Conservation (phyloP, 2,329 filamentous ascomycete genomes). For the Xylariales sp. region DNA sequence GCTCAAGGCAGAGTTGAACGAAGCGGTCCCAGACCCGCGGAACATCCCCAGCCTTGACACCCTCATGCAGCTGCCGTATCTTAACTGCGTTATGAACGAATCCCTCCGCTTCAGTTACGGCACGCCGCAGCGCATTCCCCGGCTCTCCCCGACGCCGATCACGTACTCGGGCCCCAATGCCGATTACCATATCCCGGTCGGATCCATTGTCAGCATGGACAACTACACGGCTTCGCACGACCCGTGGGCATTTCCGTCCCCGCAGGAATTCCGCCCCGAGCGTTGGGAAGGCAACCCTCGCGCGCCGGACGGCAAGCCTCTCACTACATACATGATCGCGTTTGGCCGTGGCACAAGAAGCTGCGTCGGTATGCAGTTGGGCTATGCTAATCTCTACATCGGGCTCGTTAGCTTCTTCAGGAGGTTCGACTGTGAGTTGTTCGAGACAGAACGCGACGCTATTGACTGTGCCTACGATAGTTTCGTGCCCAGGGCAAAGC, state of each 20-base stretch:
- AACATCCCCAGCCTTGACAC: background rate
- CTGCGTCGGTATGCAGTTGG: background rate
- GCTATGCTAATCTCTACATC: background rate
- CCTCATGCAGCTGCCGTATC: background rate
- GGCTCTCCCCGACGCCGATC: background rate
- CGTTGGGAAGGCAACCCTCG: background rate
- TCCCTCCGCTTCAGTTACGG: background rate
- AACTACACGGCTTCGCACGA: background rate
- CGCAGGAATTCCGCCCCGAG: background rate
- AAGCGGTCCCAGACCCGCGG: background rate
- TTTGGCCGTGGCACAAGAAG: background rate
- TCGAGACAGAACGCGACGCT: background rate
- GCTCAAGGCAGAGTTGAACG: background rate
- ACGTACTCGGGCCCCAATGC: background rate
- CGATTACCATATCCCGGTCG: background rate
- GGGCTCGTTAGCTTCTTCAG: background rate
- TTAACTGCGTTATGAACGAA: background rate
- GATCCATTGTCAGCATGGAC: conserved; percentile 4
- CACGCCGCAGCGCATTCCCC: background rate
- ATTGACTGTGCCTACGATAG: background rate
- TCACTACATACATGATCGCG: background rate
- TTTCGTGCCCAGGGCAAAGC: background rate
- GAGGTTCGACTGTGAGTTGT: background rate
- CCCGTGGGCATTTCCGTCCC: background rate
- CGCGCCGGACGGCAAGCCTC: background rate